A percentile compares a stretch with the other conserved stretches of the same genome.
Evolutionary conservation across 208 protist species (phyloP).

Genomic region (Crithidia thermophila): DNA sequence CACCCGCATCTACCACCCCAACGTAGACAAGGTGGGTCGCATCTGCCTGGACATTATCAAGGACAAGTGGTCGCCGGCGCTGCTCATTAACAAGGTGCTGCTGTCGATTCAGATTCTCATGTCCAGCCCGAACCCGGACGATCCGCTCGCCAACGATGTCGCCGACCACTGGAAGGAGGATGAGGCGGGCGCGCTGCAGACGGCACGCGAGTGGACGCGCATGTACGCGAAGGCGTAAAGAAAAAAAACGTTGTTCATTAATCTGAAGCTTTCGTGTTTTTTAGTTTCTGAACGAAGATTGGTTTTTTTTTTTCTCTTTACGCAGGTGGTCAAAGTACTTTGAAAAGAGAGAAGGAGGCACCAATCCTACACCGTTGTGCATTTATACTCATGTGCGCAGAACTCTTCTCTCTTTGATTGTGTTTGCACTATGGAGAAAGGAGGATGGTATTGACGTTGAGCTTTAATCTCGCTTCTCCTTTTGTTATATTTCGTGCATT

Average conservation of each 20-base stretch:
- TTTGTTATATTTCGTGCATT: no score
- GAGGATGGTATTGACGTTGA: no score
- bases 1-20: constrained; percentile 99
- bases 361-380: no score
- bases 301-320: neutral
- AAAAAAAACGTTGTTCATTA: no score
- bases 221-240: constrained; percentile 62
- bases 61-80: constrained; percentile 99
- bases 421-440: no score
- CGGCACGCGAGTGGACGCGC: constrained; percentile 82
- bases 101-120: constrained; percentile 99
- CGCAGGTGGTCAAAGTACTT: no score
- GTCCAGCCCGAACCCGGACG: constrained; percentile 99
- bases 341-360: no score
- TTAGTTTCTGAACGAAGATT: no score
- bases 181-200: constrained; percentile 64
- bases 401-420: no score
- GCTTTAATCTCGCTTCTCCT: no score
- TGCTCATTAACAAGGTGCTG: constrained; percentile 99
- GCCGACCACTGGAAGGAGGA: constrained; percentile 93
- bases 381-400: no score
- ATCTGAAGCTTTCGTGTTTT: no score
- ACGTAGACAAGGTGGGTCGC: constrained; percentile 98
- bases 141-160: constrained; percentile 99
- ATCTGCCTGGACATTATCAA: constrained; percentile 99